phyloP scores from a whole-genome alignment of 2,329 filamentous ascomycete species.

The Neofusicoccum cordaticola region DNA sequence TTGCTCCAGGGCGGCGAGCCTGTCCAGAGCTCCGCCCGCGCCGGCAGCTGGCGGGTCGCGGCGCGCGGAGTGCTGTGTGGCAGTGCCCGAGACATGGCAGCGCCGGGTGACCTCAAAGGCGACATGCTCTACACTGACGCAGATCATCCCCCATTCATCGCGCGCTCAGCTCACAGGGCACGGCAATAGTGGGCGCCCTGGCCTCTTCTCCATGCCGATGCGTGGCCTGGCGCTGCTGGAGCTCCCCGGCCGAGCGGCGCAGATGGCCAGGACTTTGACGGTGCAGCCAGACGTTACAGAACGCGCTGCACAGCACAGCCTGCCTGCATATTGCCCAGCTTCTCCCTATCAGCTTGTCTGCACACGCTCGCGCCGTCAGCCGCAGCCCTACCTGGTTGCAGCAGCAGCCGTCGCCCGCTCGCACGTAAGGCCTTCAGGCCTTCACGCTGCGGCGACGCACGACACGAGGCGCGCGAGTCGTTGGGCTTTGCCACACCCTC shows the following conservation, averaged over 20 bases:
- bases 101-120: no score
- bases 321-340: background rate
- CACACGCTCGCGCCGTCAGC: background rate
- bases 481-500: background rate
- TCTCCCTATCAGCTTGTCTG: background rate
- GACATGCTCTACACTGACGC: background rate
- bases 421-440: background rate
- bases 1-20: background rate
- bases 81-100: background rate
- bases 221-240: background rate
- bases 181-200: background rate
- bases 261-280: background rate
- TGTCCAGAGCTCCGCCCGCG: background rate
- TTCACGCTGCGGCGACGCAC: background rate
- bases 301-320: background rate
- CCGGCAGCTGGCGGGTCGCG: background rate
- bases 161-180: background rate
- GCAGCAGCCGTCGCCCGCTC: background rate
- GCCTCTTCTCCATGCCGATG: conserved; percentile 1
- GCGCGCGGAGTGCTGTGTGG: background rate
- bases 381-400: background rate
- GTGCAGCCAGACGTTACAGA: background rate
- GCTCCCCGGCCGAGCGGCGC: background rate
- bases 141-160: background rate
- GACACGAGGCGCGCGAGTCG: conserved; percentile 1